phyloP scores from a whole-genome alignment of 2,329 filamentous ascomycete genomes.

The Alternaria sp. region DNA sequence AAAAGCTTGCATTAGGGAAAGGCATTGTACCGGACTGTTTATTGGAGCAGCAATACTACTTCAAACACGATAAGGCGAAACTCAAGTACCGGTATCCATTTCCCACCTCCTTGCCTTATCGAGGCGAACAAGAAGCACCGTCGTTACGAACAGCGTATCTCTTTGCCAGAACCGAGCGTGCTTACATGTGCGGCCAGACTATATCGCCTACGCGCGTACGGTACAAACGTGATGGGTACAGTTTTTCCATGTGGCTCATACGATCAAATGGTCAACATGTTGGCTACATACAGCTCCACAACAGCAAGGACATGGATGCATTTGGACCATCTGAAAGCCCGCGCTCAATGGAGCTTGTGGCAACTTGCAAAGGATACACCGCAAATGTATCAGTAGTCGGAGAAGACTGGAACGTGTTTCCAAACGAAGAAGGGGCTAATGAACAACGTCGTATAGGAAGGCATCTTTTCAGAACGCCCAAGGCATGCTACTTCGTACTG shows the following conservation, averaged over 20 bases:
- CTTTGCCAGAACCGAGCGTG: background rate
- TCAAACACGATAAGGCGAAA: background rate
- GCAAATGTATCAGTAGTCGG: background rate
- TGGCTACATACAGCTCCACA: background rate
- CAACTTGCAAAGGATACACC: background rate
- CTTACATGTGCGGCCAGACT: background rate
- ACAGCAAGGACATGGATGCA: background rate
- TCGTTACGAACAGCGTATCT: background rate
- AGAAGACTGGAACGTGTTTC: background rate
- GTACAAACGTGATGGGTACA: no score
- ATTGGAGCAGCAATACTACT: background rate
- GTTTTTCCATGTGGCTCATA: background rate
- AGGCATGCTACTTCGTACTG: background rate
- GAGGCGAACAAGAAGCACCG: background rate
- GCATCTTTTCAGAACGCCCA: no score
- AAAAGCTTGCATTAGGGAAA: background rate
- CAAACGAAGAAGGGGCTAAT: no score
- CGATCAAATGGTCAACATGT: background rate
- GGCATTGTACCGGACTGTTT: background rate
- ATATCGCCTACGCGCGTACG: background rate
- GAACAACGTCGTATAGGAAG: background rate
- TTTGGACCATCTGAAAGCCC: fast-evolving
- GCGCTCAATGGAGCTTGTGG: background rate
- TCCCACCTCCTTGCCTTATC: background rate
- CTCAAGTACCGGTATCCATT: background rate